phyloP scores from a whole-genome alignment of 176 grass and related monocot species.

The Triticum turgidum region DNA sequence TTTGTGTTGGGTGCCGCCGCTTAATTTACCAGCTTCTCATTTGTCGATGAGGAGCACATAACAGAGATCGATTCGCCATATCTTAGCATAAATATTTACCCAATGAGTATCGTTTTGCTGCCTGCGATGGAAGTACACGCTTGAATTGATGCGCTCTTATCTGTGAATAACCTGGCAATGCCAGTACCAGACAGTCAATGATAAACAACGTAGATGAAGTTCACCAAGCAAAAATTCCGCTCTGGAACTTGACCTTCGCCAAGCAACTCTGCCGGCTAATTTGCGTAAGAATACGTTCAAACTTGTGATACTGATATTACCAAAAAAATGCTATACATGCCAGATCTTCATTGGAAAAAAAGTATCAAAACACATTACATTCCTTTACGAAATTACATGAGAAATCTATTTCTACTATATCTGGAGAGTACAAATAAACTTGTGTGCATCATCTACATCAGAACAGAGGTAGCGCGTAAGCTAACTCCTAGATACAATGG shows the following conservation, averaged over 20 bases:
- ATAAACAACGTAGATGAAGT: neutral
- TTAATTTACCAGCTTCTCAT: neutral
- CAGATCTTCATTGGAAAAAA: too few relatives aligned
- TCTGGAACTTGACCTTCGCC: neutral
- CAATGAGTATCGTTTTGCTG: neutral
- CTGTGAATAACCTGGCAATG: neutral
- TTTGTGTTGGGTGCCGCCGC: neutral
- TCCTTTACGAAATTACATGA: too few relatives aligned
- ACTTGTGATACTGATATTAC: neutral
- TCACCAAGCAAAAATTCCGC: too few relatives aligned
- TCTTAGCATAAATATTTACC: neutral
- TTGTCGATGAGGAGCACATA: neutral
- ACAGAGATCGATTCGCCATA: neutral
- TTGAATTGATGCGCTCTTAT: neutral
- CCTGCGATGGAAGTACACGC: neutral
- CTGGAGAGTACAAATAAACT: too few relatives aligned
- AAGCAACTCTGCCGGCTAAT: neutral
- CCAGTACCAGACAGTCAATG: neutral
- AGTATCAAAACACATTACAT: too few relatives aligned
- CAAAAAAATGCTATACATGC: neutral
- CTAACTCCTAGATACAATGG: neutral
- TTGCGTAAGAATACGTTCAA: neutral
- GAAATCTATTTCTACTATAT: too few relatives aligned
- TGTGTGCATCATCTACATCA: too few relatives aligned
- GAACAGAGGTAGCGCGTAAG: too few relatives aligned